These are phyloP conservation scores for Colletotrichum falcatum DNA, from an alignment of 2,329 filamentous ascomycete species.

Conservation along the genomic window DNA sequence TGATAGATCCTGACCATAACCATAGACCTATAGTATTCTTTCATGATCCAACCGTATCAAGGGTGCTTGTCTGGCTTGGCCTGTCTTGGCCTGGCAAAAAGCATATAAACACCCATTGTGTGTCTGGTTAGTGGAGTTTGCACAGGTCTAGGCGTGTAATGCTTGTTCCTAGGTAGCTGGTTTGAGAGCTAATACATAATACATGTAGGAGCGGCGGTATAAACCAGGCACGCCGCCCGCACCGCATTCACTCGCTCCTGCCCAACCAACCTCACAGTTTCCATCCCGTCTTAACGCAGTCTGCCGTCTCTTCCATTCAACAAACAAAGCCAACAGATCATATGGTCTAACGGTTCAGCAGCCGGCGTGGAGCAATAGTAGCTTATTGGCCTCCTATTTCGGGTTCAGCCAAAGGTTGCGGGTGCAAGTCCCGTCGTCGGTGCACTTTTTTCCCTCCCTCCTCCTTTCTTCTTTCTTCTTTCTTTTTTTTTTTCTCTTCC, in stretches of 20 bases:
- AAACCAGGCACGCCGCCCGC: background rate
- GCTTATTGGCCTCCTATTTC: constrained; percentile 39
- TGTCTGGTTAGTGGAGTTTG: background rate
- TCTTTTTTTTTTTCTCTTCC: no score
- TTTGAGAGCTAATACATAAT: background rate
- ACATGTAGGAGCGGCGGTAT: background rate
- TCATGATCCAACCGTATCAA: background rate
- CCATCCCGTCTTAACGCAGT: constrained; percentile 17
- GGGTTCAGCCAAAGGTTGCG: constrained; percentile 39
- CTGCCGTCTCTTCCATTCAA: background rate
- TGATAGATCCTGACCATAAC: background rate
- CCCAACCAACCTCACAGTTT: background rate
- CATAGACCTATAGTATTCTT: background rate
- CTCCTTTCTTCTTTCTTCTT: background rate
- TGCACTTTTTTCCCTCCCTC: constrained; percentile 1
- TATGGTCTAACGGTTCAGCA: constrained; percentile 28
- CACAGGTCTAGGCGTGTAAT: background rate
- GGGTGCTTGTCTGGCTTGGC: background rate
- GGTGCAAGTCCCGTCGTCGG: constrained; percentile 40
- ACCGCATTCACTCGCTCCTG: background rate
- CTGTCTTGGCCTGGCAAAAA: background rate
- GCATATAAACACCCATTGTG: background rate
- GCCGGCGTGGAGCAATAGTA: constrained; percentile 41
- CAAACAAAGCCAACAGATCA: constrained; percentile 15
- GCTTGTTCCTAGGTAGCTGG: background rate